Evolutionary conservation across 257 asterid genomes (phyloP).

Genomic region (Parsonsia alboflavescens): DNA sequence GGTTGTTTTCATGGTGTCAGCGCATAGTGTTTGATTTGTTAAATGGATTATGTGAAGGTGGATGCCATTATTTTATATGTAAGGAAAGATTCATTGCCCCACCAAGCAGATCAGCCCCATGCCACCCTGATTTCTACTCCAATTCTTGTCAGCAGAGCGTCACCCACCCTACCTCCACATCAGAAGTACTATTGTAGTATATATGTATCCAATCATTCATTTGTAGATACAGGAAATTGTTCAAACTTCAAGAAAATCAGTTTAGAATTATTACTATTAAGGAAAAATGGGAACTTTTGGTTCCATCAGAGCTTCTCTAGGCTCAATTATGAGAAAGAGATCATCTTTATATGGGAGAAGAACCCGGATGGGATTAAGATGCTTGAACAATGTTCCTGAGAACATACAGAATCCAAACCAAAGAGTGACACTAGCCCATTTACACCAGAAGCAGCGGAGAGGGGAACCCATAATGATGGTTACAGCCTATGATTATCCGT

Average conservation of each 20-base stretch:
- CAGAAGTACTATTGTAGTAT: not conserved
- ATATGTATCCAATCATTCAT: not conserved
- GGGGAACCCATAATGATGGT: slow-evolving; percentile 80
- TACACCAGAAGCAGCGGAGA: slow-evolving; percentile 64
- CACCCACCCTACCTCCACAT: too few relatives aligned
- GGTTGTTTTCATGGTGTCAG: too few relatives aligned
- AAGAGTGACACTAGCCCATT: slow-evolving; percentile 59
- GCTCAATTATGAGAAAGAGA: not conserved
- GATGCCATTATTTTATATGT: too few relatives aligned
- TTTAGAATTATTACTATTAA: not conserved
- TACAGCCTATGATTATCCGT: slow-evolving; percentile 90
- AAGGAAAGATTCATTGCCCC: too few relatives aligned
- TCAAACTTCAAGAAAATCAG: not conserved
- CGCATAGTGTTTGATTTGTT: too few relatives aligned
- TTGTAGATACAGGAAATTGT: not conserved
- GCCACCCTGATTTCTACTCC: too few relatives aligned
- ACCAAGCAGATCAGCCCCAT: too few relatives aligned
- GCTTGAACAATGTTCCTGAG: slow-evolving; percentile 71
- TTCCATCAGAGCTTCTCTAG: slow-evolving; percentile 9
- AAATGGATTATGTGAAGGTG: too few relatives aligned
- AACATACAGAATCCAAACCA: slow-evolving; percentile 56
- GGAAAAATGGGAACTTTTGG: slow-evolving; percentile 10
- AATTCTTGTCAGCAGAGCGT: too few relatives aligned
- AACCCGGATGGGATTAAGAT: slow-evolving; percentile 16
- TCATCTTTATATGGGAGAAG: slow-evolving; percentile 2